phyloP scores from a whole-genome alignment of 1,284 basidiomycete genomes.

The Leccinum fallax region DNA sequence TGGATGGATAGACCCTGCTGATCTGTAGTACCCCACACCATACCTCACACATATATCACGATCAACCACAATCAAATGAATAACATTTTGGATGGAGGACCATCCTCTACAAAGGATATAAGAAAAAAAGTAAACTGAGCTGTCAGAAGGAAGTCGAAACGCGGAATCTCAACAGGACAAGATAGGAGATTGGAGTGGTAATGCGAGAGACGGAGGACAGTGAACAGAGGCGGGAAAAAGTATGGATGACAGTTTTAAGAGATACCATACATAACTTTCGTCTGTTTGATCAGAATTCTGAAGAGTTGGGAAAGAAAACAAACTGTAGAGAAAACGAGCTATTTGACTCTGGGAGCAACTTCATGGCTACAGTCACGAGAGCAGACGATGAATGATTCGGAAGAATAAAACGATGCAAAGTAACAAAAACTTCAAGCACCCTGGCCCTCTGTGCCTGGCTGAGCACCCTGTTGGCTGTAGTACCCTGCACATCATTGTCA shows the following conservation, averaged over 20 bases:
- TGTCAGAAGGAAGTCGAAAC: conserved; percentile 24
- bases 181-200: conserved; percentile 16
- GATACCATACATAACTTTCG: conserved; percentile 39
- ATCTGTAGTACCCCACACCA: conserved; percentile 21
- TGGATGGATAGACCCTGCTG: conserved; percentile 42
- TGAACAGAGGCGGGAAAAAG: conserved; percentile 26
- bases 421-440: conserved; percentile 48
- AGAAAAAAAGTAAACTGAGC: conserved; percentile 22
- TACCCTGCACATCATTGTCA: conserved; percentile 54
- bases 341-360: conserved; percentile 24
- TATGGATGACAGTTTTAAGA: conserved; percentile 34
- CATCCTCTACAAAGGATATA: conserved; percentile 36
- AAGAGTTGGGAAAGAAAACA: conserved; percentile 25
- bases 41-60: conserved; percentile 17
- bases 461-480: conserved; percentile 71
- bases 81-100: conserved; percentile 34
- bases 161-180: conserved; percentile 25
- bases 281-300: conserved; percentile 31
- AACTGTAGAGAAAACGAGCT: conserved; percentile 22
- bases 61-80: conserved; percentile 17
- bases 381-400: conserved; percentile 26
- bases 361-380: conserved; percentile 39
- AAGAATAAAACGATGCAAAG: conserved; percentile 33
- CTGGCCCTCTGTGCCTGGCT: conserved; percentile 64
- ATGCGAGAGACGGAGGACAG: conserved; percentile 25